These are phyloP conservation scores for Pestalotiopsis sp. DNA, from an alignment of 2,329 filamentous ascomycete genomes.

Conservation along the genomic window DNA sequence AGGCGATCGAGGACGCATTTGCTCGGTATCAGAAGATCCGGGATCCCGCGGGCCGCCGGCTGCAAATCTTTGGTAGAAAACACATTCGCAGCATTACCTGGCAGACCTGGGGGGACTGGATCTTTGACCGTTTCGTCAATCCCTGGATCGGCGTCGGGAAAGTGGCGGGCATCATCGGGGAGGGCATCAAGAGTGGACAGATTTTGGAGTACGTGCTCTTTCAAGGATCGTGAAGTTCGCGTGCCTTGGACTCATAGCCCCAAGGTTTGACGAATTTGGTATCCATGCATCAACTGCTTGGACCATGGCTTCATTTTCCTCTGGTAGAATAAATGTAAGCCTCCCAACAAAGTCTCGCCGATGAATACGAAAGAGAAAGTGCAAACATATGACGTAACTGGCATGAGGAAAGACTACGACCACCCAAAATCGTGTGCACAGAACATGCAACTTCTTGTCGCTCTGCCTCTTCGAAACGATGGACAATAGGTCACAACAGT, in stretches of 20 bases:
- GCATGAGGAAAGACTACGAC: too few relatives aligned
- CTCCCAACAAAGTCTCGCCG: too few relatives aligned
- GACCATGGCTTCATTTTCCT: background rate
- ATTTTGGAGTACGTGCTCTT: constrained; percentile 16
- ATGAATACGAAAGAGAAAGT: too few relatives aligned
- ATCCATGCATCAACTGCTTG: too few relatives aligned
- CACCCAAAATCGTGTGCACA: too few relatives aligned
- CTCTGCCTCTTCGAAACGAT: too few relatives aligned
- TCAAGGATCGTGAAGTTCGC: constrained; percentile 8
- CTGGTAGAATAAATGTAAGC: too few relatives aligned
- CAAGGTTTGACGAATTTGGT: too few relatives aligned
- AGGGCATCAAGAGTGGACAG: constrained; percentile 12
- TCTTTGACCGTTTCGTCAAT: constrained; percentile 15
- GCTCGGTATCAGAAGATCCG: constrained; percentile 9
- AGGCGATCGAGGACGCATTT: constrained; percentile 13
- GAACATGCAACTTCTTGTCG: too few relatives aligned
- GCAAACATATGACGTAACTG: too few relatives aligned
- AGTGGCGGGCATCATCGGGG: background rate
- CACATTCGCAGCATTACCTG: constrained; percentile 12
- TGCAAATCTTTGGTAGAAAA: background rate
- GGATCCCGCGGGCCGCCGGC: background rate
- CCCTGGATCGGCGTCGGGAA: constrained; percentile 15
- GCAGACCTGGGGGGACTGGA: constrained; percentile 15
- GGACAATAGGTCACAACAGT: too few relatives aligned
- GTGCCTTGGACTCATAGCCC: constrained; percentile 8